These are phyloP conservation scores for Penicillium sp. DNA, from an alignment of 2,329 filamentous ascomycete genomes.

Conservation along the genomic window DNA sequence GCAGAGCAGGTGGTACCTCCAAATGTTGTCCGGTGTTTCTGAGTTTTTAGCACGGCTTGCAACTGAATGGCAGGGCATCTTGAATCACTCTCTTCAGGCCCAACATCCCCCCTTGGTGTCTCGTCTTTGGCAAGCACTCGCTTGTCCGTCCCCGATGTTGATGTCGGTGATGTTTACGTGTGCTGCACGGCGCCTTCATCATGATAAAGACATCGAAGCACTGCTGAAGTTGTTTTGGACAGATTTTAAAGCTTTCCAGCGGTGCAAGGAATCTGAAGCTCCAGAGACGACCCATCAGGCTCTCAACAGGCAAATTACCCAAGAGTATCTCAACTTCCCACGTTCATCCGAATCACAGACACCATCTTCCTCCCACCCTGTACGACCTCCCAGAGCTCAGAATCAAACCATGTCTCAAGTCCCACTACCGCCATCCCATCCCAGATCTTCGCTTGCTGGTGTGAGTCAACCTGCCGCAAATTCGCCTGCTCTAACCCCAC, in stretches of 20 bases:
- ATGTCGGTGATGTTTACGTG: conserved; percentile 7
- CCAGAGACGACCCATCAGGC: neutral
- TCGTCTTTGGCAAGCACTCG: neutral
- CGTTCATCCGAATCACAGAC: neutral
- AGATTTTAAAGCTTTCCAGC: neutral
- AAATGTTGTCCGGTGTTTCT: conserved; percentile 34
- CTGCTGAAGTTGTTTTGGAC: neutral
- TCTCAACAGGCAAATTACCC: neutral
- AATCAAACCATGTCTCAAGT: neutral
- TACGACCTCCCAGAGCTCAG: neutral
- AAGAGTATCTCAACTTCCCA: neutral
- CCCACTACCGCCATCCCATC: neutral
- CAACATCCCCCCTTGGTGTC: neutral
- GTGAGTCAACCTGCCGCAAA: neutral
- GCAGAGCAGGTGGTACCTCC: conserved; percentile 28
- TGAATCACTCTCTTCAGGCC: neutral
- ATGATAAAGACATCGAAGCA: neutral
- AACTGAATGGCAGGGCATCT: conserved; percentile 34
- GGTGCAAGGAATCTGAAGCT: neutral
- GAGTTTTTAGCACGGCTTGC: conserved; percentile 41
- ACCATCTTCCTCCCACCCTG: neutral
- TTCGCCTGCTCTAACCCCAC: neutral
- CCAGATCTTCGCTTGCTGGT: neutral
- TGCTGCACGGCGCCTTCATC: neutral
- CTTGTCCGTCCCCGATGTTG: neutral